Conservation (phyloP, 2,329 filamentous ascomycete genomes). For the Pyrenophora teres region DNA sequence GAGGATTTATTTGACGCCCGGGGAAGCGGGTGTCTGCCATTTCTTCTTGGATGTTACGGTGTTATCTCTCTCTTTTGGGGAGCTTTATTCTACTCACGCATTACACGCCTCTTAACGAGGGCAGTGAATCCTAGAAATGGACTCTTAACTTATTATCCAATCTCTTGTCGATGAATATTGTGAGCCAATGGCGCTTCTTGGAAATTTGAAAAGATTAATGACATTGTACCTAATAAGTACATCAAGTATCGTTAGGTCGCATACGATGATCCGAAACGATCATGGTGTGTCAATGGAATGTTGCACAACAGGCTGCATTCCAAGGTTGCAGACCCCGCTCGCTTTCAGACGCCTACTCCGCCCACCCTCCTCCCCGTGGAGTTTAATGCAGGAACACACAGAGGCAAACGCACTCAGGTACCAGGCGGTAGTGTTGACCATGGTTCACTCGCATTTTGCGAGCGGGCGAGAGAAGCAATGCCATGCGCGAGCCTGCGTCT, state of each 20-base stretch:
- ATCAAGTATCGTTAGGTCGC: no score
- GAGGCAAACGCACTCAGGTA: conserved; percentile 1
- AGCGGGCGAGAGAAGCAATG: background rate
- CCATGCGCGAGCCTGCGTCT: background rate
- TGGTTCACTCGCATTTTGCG: background rate
- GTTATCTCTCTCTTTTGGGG: conserved; percentile 23
- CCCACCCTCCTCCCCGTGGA: background rate
- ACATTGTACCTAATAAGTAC: no score
- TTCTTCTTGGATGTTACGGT: conserved; percentile 40
- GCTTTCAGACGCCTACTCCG: background rate
- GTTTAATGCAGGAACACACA: background rate
- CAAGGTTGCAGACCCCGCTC: background rate
- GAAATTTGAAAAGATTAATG: no score
- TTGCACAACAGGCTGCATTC: background rate
- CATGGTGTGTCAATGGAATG: no score
- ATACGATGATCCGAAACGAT: no score
- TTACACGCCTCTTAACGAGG: conserved; percentile 44
- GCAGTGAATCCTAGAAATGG: conserved; percentile 43
- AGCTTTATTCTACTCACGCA: conserved; percentile 32
- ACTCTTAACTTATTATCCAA: conserved; percentile 37
- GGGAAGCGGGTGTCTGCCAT: conserved; percentile 27
- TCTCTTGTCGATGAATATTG: no score
- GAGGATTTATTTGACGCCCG: conserved; percentile 37
- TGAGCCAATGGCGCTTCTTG: no score
- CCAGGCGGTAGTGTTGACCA: conserved; percentile 6